Evolutionary conservation across 148 eudicot genomes (phyloP).

Genomic region (Cornus controversa): DNA sequence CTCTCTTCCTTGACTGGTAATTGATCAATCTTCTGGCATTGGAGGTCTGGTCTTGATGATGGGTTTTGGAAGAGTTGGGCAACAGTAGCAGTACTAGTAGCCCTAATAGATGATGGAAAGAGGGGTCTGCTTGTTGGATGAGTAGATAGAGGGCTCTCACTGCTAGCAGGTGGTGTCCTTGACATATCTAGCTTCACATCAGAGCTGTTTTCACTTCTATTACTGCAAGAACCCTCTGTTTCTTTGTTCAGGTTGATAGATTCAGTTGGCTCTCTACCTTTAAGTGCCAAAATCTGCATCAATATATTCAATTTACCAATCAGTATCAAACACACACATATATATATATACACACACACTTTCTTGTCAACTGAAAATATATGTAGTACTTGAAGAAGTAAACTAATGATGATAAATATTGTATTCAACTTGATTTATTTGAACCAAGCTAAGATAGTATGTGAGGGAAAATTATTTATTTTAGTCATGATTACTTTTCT

Average conservation of each 20-base stretch:
- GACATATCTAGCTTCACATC: conserved; percentile 71
- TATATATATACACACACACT: neutral
- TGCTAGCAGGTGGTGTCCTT: conserved; percentile 46
- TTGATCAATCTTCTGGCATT: conserved; percentile 31
- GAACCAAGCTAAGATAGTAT: too few relatives aligned
- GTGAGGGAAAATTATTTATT: neutral
- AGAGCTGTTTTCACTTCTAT: conserved; percentile 86
- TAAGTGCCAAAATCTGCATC: conserved; percentile 67
- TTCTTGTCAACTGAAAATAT: too few relatives aligned
- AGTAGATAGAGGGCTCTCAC: conserved; percentile 53
- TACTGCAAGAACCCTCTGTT: conserved; percentile 87
- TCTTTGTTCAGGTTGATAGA: conserved; percentile 93
- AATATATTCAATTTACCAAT: neutral
- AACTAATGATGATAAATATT: too few relatives aligned
- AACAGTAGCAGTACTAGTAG: conserved; percentile 19
- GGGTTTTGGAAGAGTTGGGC: conserved; percentile 59
- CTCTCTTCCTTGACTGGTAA: conserved; percentile 73
- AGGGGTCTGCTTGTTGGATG: conserved; percentile 41
- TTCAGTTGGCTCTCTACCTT: conserved; percentile 73
- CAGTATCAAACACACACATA: neutral
- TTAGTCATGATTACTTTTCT: neutral
- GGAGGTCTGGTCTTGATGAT: conserved; percentile 40
- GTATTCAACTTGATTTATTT: neutral
- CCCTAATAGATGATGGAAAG: conserved; percentile 64
- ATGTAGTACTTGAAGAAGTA: too few relatives aligned